Evolutionary conservation across 2,329 filamentous ascomycete genomes (phyloP).

Genomic region (Helotiales sp.): DNA sequence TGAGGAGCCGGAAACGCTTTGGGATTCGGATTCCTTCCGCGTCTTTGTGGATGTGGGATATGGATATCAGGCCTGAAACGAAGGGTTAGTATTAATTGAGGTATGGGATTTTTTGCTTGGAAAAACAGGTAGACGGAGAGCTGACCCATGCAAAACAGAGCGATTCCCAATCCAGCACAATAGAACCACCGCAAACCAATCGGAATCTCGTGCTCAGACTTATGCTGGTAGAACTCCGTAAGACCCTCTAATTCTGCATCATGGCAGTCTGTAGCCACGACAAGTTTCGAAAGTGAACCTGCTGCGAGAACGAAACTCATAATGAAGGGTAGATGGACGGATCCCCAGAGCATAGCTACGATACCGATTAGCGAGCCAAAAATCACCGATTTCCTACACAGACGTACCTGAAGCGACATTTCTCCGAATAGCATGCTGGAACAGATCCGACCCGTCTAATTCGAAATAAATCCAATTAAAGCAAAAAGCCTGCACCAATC

Average conservation of each 20-base stretch:
- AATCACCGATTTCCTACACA: not conserved
- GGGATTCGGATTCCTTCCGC: slow-evolving; percentile 46
- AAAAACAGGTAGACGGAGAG: not conserved
- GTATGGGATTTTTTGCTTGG: too few species aligned
- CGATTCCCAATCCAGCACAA: slow-evolving; percentile 63
- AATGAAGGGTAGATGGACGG: slow-evolving; percentile 65
- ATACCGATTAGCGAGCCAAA: slow-evolving; percentile 16
- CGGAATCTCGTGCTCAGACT: slow-evolving; percentile 56
- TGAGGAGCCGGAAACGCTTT: slow-evolving; percentile 58
- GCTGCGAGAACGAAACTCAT: slow-evolving; percentile 66
- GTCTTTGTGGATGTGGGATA: slow-evolving; percentile 60
- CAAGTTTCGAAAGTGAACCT: slow-evolving; percentile 61
- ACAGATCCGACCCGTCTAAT: slow-evolving; percentile 61
- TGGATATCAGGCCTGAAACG: slow-evolving; percentile 52
- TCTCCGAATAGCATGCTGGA: slow-evolving; percentile 64
- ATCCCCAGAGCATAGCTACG: slow-evolving; percentile 57
- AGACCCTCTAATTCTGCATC: slow-evolving; percentile 55
- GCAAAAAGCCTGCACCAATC: slow-evolving; percentile 60
- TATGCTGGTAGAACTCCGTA: slow-evolving; percentile 54
- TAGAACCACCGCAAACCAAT: slow-evolving; percentile 65
- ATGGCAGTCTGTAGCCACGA: slow-evolving; percentile 60
- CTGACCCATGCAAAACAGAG: slow-evolving; percentile 56
- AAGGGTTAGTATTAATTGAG: not conserved
- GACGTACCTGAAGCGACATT: slow-evolving; percentile 49
- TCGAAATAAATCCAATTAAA: slow-evolving; percentile 71